A percentile compares a stretch with the other conserved stretches of the same genome.
Conservation (phyloP, 108 stramenopile genomes). For the Cyclostephanos invisitatus region DNA sequence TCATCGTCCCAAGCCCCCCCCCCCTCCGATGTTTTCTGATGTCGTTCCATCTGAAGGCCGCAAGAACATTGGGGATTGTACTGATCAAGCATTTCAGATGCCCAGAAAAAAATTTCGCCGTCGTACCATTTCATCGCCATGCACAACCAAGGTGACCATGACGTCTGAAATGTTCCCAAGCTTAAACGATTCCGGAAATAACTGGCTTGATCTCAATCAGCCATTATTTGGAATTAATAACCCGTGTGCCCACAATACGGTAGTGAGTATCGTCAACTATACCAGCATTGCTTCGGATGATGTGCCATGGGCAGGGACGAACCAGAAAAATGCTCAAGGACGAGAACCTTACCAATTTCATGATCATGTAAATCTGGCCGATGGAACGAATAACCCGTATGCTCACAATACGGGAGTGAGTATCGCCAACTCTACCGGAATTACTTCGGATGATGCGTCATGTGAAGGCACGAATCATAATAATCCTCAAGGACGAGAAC, state of each 20-base stretch:
- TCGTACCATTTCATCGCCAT: neutral
- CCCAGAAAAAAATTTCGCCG: neutral
- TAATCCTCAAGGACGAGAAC: neutral
- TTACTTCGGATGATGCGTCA: constrained; percentile 3
- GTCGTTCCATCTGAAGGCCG: neutral
- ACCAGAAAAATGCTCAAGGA: neutral
- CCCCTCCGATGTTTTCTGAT: neutral
- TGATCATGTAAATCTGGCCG: neutral
- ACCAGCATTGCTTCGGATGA: constrained; percentile 3
- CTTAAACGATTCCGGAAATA: neutral
- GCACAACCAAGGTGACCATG: neutral
- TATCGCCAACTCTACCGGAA: neutral
- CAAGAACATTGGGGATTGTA: neutral
- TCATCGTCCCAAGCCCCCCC: neutral
- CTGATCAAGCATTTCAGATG: neutral
- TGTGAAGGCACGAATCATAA: neutral
- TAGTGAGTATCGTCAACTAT: neutral
- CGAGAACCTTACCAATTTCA: neutral
- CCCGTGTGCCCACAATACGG: neutral
- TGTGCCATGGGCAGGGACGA: neutral
- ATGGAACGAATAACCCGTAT: neutral
- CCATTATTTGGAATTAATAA: neutral
- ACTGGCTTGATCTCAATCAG: neutral
- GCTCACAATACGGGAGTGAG: neutral
- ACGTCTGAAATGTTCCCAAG: neutral